phyloP scores from a whole-genome alignment of 169 alveolate genomes.

The Plasmodium coatneyi region DNA sequence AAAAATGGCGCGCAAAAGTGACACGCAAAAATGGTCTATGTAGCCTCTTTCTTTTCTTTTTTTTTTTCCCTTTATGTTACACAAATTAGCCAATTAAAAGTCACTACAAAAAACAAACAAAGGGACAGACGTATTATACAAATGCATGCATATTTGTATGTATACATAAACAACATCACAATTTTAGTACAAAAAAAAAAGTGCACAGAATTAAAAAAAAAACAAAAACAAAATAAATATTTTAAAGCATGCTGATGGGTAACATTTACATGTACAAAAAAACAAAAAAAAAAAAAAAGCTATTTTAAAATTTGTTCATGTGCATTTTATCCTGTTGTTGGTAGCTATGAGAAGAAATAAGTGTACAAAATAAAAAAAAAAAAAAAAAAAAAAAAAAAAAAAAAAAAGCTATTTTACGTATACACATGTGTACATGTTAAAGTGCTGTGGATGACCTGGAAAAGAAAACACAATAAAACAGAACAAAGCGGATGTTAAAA shows the following conservation, averaged over 20 bases:
- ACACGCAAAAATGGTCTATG: not conserved
- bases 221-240: not conserved
- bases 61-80: not conserved
- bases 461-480: constrained; percentile 27
- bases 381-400: constrained; percentile 42
- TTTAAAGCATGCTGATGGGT: constrained; percentile 48
- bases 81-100: constrained; percentile 17
- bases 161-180: constrained; percentile 48
- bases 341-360: constrained; percentile 53
- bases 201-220: constrained; percentile 19
- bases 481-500: not conserved
- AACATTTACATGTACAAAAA: constrained; percentile 14
- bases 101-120: constrained; percentile 15
- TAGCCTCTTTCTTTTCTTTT: constrained; percentile 19
- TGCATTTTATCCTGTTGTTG: constrained; percentile 22
- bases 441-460: constrained; percentile 31
- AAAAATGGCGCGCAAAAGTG: not conserved
- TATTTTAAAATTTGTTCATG: constrained; percentile 33
- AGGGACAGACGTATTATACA: constrained; percentile 14
- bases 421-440: not conserved
- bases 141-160: constrained; percentile 19
- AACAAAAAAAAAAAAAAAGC: constrained; percentile 38
- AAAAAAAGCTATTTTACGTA: constrained; percentile 35
- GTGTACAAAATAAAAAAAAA: constrained; percentile 12
- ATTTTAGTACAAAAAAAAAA: constrained; percentile 22